A percentile compares a stretch with the other conserved stretches of the same genome.
Evolutionary conservation across 371 early-diverging fungal genomes (phyloP).

Genomic region (Mortierella sp.): DNA sequence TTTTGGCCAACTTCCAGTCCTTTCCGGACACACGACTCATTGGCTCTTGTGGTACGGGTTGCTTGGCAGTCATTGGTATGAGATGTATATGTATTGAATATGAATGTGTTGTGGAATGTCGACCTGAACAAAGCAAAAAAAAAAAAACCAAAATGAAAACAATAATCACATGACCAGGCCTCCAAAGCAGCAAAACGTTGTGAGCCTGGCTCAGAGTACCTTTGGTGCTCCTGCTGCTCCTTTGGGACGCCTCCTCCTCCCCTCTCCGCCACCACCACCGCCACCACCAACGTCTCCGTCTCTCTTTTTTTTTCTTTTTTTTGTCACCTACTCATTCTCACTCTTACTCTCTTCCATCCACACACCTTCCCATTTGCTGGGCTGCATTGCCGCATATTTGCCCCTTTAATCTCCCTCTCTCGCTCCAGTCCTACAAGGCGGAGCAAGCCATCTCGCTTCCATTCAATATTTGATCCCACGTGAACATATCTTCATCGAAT

Average conservation of each 20-base stretch:
- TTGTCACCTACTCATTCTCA: neutral
- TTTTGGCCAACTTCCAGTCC: slow-evolving; percentile 57
- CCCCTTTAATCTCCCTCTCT: neutral
- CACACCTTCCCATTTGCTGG: neutral
- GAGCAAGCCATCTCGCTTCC: slow-evolving; percentile 1
- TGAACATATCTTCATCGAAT: slow-evolving; percentile 1
- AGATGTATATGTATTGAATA: neutral
- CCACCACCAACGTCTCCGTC: neutral
- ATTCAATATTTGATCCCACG: neutral
- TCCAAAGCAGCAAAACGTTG: neutral
- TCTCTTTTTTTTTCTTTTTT: neutral
- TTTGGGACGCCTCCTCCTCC: neutral
- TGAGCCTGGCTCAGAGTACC: neutral
- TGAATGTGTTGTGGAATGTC: neutral
- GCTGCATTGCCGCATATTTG: neutral
- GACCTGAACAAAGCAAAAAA: neutral
- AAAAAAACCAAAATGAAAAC: slow-evolving; percentile 1
- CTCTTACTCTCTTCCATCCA: neutral
- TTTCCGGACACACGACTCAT: slow-evolving; percentile 47
- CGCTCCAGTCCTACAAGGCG: neutral
- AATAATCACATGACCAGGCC: neutral
- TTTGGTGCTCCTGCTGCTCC: neutral
- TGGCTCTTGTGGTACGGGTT: slow-evolving; percentile 49
- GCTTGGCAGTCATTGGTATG: slow-evolving; percentile 43
- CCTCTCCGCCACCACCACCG: neutral